Evolutionary conservation across 1,284 basidiomycete species (phyloP).

Genomic region (Cutaneotrichosporon sp.): DNA sequence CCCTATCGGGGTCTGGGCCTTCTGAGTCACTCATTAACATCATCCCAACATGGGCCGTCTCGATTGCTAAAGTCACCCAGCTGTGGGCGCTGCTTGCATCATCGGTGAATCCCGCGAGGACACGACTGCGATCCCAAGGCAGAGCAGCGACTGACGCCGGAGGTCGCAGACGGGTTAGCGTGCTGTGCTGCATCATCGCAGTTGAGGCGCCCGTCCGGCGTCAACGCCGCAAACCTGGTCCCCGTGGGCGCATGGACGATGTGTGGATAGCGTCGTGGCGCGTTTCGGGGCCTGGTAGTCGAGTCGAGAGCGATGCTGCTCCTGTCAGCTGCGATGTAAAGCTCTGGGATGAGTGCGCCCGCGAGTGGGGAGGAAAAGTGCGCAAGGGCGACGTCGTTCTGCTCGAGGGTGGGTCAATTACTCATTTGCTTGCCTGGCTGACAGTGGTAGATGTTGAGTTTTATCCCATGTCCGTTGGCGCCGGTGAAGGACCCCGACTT

Average conservation of each 20-base stretch:
- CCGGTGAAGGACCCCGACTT: conserved; percentile 26
- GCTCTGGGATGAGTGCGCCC: conserved; percentile 35
- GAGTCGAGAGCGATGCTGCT: neutral
- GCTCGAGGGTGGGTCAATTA: conserved; percentile 36
- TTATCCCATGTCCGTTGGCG: conserved; percentile 8
- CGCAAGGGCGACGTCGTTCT: conserved; percentile 39
- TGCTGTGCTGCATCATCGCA: conserved; percentile 35
- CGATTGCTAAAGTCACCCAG: conserved; percentile 24
- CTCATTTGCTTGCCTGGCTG: too few relatives aligned
- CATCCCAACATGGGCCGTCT: conserved; percentile 38
- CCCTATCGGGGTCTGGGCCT: conserved; percentile 15
- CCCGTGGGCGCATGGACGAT: conserved; percentile 16
- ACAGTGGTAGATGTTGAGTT: conserved; percentile 37
- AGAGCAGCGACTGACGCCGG: too few relatives aligned
- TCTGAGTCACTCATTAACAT: conserved; percentile 21
- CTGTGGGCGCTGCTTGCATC: conserved; percentile 18
- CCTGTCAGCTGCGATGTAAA: conserved; percentile 29
- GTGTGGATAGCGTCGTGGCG: conserved; percentile 37
- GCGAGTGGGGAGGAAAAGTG: conserved; percentile 29
- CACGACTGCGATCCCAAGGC: too few relatives aligned
- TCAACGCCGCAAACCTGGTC: conserved; percentile 20
- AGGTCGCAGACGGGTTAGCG: conserved; percentile 10
- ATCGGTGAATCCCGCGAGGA: too few relatives aligned
- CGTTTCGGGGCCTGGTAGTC: conserved; percentile 20
- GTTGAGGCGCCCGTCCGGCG: conserved; percentile 21